phyloP scores from a whole-genome alignment of 2,329 filamentous ascomycete genomes.

The Cercospora janseana region DNA sequence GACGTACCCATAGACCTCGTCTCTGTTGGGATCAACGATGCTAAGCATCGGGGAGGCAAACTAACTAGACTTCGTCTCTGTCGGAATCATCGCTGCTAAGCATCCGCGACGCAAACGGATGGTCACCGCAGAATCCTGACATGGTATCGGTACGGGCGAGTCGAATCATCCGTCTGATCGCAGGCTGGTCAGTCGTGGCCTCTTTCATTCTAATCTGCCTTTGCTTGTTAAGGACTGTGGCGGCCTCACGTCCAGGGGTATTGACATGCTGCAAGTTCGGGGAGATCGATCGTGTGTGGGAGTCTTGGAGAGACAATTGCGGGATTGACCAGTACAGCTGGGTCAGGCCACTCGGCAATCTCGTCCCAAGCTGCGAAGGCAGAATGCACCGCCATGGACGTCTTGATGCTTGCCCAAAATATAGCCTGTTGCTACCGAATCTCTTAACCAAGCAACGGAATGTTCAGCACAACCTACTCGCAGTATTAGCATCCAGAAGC shows the following conservation, averaged over 20 bases:
- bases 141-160: constrained; percentile 15
- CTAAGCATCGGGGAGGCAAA: not conserved
- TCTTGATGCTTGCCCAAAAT: not conserved
- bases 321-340: constrained; percentile 2
- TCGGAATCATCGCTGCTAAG: not conserved
- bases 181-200: constrained; percentile 3
- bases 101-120: constrained; percentile 1
- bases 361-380: not conserved
- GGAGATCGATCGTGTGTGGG: no score
- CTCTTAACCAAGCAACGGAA: not conserved
- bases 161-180: constrained; percentile 11
- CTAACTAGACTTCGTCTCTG: no score
- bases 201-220: no score
- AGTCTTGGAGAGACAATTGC: no score
- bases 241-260: no score
- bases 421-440: constrained; percentile 1
- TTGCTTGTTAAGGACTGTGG: no score
- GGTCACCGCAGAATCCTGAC: constrained; percentile 19
- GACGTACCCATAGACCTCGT: not conserved
- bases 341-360: not conserved
- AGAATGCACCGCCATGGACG: constrained; percentile 1
- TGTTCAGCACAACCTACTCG: not conserved
- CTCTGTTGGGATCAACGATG: not conserved
- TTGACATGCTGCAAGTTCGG: no score
- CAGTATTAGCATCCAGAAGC: no score